Evolutionary conservation across 208 protist genomes (phyloP), one percentile per base, ranked within the genome.

Genomic region (Angomonas deanei): DNA sequence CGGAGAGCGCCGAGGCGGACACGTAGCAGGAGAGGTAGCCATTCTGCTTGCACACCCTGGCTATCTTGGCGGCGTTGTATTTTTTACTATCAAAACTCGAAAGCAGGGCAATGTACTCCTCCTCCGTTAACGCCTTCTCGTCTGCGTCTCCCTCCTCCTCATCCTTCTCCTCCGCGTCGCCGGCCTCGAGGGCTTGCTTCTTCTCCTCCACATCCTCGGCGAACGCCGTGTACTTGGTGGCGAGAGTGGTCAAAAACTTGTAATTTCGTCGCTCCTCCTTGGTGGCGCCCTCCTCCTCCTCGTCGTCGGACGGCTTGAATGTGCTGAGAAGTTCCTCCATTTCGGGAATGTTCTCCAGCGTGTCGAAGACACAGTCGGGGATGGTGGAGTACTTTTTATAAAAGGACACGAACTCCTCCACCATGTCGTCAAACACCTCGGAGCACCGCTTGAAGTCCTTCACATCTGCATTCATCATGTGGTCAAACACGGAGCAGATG

Each of bases 401-500:
- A 15, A 42, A 42, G 36, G 36, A n/a, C 36, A n/a, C 36, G 15
- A 42, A 42, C 36, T 42, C 36, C 36, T 42, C 15, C 15, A n/a
- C 36, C 36, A 42, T 15, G 15, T 42, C 36, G 36, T 8, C 47
- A n/a, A 28, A 6, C n/a, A n/a, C 6, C 11, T 28, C 19, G 11
- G 11, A 6, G 19, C 10, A 53, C 47, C 19, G 5, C 19, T 28
- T 26, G 23, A 28, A 53, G 52, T 57, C 23, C 15, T 57, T 13
- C 13, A 10, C 4, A 6, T 66, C 55, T 1, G 39, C 21, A 53
- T 30, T 55, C 23, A 75, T 61, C 42, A 57, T 76, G 61, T 82
- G 84, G 47, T 88, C 80, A 48, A 88, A 82, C 21, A 72, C 69
- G 33, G 80, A 75, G 64, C 73, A 81, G 21, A 72, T 47, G 19